Conservation (phyloP, 164 flowering plant species). For the Aristolochia californica region DNA sequence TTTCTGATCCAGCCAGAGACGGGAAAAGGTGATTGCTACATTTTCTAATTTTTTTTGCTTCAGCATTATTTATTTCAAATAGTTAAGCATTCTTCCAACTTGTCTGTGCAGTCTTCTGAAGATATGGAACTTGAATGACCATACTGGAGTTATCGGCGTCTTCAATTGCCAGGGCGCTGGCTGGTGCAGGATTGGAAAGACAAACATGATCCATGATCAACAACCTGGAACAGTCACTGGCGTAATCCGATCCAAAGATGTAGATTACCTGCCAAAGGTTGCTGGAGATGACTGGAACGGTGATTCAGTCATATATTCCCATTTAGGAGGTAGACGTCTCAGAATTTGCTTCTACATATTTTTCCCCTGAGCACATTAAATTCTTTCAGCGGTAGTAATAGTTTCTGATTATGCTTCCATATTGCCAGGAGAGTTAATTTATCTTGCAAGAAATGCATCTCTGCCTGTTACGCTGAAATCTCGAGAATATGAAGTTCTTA, state of each 20-base stretch:
- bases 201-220: conserved; percentile 54
- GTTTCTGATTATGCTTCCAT: background rate
- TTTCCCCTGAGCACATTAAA: too few species aligned
- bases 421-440: conserved; percentile 58
- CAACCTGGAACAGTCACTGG: conserved; percentile 54
- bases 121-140: conserved; percentile 76
- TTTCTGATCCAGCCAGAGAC: conserved; percentile 79
- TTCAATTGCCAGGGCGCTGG: conserved; percentile 93
- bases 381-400: too few species aligned
- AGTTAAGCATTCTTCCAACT: too few species aligned
- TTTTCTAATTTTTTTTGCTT: too few species aligned
- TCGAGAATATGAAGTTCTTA: conserved; percentile 63
- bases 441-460: conserved; percentile 48
- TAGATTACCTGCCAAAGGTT: conserved; percentile 39
- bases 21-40: conserved; percentile 49
- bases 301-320: conserved; percentile 45
- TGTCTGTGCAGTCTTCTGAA: conserved; percentile 52
- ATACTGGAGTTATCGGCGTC: conserved; percentile 65
- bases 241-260: conserved; percentile 47
- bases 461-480: conserved; percentile 52
- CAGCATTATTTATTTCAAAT: too few species aligned
- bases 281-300: conserved; percentile 57
- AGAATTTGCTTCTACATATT: too few species aligned
- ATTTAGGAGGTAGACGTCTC: conserved; percentile 67
- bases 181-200: conserved; percentile 70